These are phyloP conservation scores for Kodamaea fungicola DNA, from an alignment of 1,139 yeast species.

Conservation along the genomic window DNA sequence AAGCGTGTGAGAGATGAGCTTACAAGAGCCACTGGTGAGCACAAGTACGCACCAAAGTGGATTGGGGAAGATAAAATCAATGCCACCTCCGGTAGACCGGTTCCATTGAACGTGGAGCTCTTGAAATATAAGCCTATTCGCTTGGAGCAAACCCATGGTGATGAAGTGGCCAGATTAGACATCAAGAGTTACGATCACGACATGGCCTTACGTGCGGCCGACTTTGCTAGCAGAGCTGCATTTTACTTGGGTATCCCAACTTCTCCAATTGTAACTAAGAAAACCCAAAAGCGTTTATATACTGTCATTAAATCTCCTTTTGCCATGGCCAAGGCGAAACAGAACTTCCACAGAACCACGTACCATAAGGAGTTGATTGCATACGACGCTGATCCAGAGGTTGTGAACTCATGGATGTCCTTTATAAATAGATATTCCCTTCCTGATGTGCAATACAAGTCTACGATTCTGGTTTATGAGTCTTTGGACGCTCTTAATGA, in stretches of 20 bases:
- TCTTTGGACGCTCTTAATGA: constrained; percentile 37
- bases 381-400: constrained; percentile 84
- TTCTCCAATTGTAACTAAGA: constrained; percentile 49
- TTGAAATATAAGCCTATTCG: constrained; percentile 79
- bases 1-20: too few relatives aligned
- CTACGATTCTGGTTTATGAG: constrained; percentile 64
- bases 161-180: constrained; percentile 66
- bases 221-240: constrained; percentile 87
- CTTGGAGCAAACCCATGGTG: constrained; percentile 65
- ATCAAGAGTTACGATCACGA: constrained; percentile 71
- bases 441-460: constrained; percentile 80
- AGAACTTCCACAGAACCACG: constrained; percentile 88
- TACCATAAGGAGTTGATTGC: constrained; percentile 70
- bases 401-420: constrained; percentile 78
- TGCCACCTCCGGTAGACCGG: constrained; percentile 43
- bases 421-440: constrained; percentile 75
- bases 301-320: constrained; percentile 93
- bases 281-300: constrained; percentile 74
- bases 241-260: constrained; percentile 86
- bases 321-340: constrained; percentile 91
- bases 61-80: constrained; percentile 30
- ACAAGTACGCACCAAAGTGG: constrained; percentile 41
- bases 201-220: constrained; percentile 71
- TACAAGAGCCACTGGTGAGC: constrained; percentile 12
- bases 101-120: constrained; percentile 81